Evolutionary conservation across 2,329 filamentous ascomycete species (phyloP).

Genomic region (Cladosporium cucumerinum): DNA sequence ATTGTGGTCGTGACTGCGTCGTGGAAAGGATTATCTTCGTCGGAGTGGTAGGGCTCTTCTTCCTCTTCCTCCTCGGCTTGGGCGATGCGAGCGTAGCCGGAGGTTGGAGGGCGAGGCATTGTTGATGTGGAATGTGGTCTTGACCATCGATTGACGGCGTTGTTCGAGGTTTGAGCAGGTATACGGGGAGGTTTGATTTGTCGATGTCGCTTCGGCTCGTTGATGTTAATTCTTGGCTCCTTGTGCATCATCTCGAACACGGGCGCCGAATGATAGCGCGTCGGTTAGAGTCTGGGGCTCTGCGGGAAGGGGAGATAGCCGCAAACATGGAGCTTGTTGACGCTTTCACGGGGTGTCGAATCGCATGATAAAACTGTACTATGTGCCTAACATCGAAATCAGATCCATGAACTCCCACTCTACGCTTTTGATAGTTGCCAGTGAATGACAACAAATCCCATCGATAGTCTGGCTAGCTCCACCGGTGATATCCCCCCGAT

Average conservation of each 20-base stretch:
- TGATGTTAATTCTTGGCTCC: neutral
- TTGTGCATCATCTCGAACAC: neutral
- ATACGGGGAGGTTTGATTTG: neutral
- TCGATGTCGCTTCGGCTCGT: neutral
- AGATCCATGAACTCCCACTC: neutral
- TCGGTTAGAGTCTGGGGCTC: neutral
- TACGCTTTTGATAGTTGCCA: neutral
- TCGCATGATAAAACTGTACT: neutral
- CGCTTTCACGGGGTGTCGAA: neutral
- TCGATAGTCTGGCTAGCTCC: neutral
- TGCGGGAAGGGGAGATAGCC: conserved; percentile 1
- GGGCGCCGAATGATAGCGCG: no score
- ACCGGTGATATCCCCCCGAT: neutral
- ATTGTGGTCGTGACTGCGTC: conserved; percentile 18
- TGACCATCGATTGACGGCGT: neutral
- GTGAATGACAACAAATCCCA: neutral
- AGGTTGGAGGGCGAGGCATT: conserved; percentile 44
- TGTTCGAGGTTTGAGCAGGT: neutral
- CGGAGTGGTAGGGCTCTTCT: conserved; percentile 38
- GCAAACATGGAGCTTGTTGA: neutral
- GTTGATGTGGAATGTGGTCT: conserved; percentile 27
- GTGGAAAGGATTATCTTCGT: conserved; percentile 38
- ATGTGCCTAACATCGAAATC: neutral
- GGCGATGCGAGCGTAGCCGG: conserved; percentile 52
- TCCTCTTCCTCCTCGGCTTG: conserved; percentile 51